Base-by-base conservation (phyloP, 2,329 filamentous ascomycete species). In the Pochonia chlamydosporia region DNA sequence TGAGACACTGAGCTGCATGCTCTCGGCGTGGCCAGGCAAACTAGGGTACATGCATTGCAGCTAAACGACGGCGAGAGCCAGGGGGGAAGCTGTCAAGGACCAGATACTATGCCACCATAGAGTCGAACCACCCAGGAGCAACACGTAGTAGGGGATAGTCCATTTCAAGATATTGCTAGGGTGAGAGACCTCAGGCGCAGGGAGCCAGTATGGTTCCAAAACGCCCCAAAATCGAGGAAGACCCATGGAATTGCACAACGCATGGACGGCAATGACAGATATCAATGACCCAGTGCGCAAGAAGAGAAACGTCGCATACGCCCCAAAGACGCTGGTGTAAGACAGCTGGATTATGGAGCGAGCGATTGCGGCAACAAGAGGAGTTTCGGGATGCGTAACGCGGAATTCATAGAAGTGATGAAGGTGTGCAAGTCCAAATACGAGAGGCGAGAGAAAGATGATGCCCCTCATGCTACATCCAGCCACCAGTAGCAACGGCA, bases 371-470 rank as follows among this genome's bases (percentile, higher is more conserved):
- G 79, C 74, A 1, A 75, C 54, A 11, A 84, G 60, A 1, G 87
- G 79, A 2, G 85, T 82, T 52, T 81, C 74, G 8, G 89, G 88
- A 57, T 95, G 82, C 1, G 86, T 88, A 48, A 95, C 74, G 48
- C 86, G 79, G 67, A 95, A 96, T 69, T 97, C 93, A 71, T 96
- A 95, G 64, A 95, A 89, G 69, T 99, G 93, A 68, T 99, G 92
- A 41, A 95, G 68, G 68, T 99, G 93, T 7, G 93, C 91, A 39
- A 96, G 82, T 44, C 92, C 92, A 62, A 97, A 97, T 64, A 96
- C 85, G 10, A 96, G 71, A 6, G 92, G 92, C 1, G 89, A 88
- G 10, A 89, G 70, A 68, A 95, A 89, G 59, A 95, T 79, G 54
- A 88, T 89, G 35, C 71, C 71, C 3, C 60, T 54, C 24, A 74